phyloP scores from a whole-genome alignment of 345 rosid genomes.

The Arabidopsis arenosa region DNA sequence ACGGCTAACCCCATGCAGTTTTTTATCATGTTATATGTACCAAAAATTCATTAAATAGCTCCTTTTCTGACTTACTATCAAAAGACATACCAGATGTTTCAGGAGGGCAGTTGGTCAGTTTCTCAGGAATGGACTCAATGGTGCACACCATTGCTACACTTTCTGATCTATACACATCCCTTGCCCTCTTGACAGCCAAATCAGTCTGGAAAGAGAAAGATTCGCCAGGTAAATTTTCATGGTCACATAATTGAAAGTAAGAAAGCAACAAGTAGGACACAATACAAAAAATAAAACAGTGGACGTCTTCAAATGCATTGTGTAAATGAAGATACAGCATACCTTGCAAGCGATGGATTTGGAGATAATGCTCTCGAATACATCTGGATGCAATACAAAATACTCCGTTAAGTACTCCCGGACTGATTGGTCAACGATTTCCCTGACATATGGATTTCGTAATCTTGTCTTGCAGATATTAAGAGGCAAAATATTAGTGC shows the following conservation, averaged over 20 bases:
- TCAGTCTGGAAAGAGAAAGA: slow-evolving; percentile 65
- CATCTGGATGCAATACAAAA: slow-evolving; percentile 92
- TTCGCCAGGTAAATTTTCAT: not conserved
- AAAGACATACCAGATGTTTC: slow-evolving; percentile 68
- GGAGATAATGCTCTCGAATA: slow-evolving; percentile 80
- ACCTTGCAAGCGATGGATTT: slow-evolving; percentile 92
- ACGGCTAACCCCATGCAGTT: not conserved
- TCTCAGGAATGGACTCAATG: slow-evolving; percentile 59
- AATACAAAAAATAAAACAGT: not conserved
- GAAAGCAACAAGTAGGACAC: not conserved
- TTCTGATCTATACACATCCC: slow-evolving; percentile 78
- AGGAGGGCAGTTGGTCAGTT: slow-evolving; percentile 86
- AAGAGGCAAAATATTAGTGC: slow-evolving; percentile 37
- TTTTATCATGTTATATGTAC: not conserved
- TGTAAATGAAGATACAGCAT: slow-evolving; percentile 25
- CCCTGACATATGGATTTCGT: slow-evolving; percentile 94
- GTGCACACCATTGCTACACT: slow-evolving; percentile 71
- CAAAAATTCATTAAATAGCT: not conserved
- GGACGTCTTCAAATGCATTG: slow-evolving; percentile 2
- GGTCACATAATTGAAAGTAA: not conserved
- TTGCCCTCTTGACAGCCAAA: slow-evolving; percentile 84
- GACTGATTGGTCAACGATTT: slow-evolving; percentile 87
- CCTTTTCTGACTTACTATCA: not conserved
- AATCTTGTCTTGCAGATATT: slow-evolving; percentile 73
- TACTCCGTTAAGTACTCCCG: slow-evolving; percentile 85